Evolutionary conservation across 805 yeast species (phyloP), one percentile per base, ranked within the genome.

Genomic region (Ogataea wickerhamii): DNA sequence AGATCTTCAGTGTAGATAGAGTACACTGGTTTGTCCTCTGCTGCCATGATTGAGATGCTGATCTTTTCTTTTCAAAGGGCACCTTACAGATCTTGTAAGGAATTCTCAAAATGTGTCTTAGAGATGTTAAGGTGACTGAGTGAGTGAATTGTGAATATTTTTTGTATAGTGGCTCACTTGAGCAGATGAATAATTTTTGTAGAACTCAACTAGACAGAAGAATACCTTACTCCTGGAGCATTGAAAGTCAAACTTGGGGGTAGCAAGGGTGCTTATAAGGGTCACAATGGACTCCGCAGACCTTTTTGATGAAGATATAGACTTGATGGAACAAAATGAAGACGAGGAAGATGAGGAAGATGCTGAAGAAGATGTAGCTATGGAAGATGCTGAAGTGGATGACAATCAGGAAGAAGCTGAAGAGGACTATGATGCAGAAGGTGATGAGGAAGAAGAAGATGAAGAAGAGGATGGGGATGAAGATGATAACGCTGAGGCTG

Each of bases 1-100:
- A 91, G 67, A 31, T 78, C 64, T 8, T 68, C 64, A 0, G 89
- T 80, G 45, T 73, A 78, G 13, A 89, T 78, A 29, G 91, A 82
- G 32, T 39, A 26, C 14, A 7, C 8, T 26, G 29, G 7, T 7
- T 41, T 12, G n/a, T 26, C 12, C 25, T 22, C 25, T 22, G 25
- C 8, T 22, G 25, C 25, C 25, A 22, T 22, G 12, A 8, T 22
- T n/a, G n/a, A n/a, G n/a, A n/a, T n/a, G n/a, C n/a, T n/a, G n/a
- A n/a, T n/a, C n/a, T n/a, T n/a, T n/a, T n/a, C n/a, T n/a, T n/a
- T n/a, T n/a, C n/a, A n/a, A n/a, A n/a, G n/a, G n/a, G n/a, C n/a
- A n/a, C n/a, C n/a, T n/a, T n/a, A n/a, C n/a, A n/a, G n/a, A n/a
- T n/a, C n/a, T n/a, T n/a, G n/a, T n/a, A n/a, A n/a, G n/a, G n/a